These are phyloP conservation scores for Arachnomyces sp. DNA, from an alignment of 2,329 filamentous ascomycete species.

Conservation along the genomic window DNA sequence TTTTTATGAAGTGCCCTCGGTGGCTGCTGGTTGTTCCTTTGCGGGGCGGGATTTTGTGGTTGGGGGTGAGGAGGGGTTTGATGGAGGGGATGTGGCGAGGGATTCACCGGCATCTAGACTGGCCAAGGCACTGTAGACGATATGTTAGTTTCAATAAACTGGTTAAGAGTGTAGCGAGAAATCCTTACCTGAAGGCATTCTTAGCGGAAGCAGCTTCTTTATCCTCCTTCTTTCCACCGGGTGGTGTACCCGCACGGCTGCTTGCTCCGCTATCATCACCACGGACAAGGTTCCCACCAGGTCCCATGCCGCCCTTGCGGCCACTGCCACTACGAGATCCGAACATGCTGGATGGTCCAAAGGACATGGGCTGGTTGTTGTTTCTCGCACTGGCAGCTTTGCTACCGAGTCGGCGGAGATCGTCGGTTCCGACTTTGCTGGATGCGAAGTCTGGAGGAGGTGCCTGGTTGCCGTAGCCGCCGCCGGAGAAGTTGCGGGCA, in stretches of 20 bases:
- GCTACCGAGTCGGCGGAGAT: slow-evolving; percentile 67
- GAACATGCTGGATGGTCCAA: slow-evolving; percentile 83
- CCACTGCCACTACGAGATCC: slow-evolving; percentile 86
- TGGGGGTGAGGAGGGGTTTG: slow-evolving; percentile 39
- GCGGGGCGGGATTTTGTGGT: slow-evolving; percentile 39
- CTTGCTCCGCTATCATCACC: slow-evolving; percentile 79
- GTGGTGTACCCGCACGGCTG: slow-evolving; percentile 82
- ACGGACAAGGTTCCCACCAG: slow-evolving; percentile 62
- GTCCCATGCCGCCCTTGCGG: slow-evolving; percentile 60
- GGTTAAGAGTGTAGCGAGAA: slow-evolving; percentile 16
- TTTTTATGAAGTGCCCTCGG: slow-evolving; percentile 32
- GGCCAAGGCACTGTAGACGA: slow-evolving; percentile 36
- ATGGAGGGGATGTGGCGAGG: slow-evolving; percentile 41
- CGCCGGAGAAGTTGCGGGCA: slow-evolving; percentile 69
- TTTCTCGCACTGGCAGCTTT: slow-evolving; percentile 54
- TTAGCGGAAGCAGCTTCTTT: slow-evolving; percentile 59
- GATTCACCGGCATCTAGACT: slow-evolving; percentile 38
- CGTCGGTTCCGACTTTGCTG: slow-evolving; percentile 85
- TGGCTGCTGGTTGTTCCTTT: slow-evolving; percentile 34
- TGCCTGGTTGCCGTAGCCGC: slow-evolving; percentile 48
- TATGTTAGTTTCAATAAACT: slow-evolving; percentile 3
- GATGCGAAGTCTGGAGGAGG: slow-evolving; percentile 60
- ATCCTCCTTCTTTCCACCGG: slow-evolving; percentile 52
- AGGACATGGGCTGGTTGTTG: slow-evolving; percentile 53
- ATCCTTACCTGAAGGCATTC: slow-evolving; percentile 86